Evolutionary conservation across 768 basidiomycete genomes (phyloP).

Genomic region (Amanita pseudoporphyria): DNA sequence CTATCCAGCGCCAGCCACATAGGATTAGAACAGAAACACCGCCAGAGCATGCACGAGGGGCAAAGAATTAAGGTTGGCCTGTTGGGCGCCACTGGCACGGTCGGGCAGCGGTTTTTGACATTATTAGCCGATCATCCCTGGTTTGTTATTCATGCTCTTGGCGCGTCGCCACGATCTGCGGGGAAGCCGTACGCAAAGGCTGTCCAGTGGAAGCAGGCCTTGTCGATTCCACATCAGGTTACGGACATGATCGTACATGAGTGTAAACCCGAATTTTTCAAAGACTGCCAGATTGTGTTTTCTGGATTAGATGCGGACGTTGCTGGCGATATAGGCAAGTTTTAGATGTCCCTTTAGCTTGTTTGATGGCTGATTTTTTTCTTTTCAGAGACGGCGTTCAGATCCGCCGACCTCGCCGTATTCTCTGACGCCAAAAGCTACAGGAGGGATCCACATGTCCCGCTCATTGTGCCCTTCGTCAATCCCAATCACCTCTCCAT

Average conservation of each 20-base stretch:
- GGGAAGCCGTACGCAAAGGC: slow-evolving; percentile 71
- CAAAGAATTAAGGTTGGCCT: slow-evolving; percentile 49
- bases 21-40: slow-evolving; percentile 20
- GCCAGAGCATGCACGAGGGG: slow-evolving; percentile 25
- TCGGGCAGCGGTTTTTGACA: slow-evolving; percentile 91
- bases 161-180: slow-evolving; percentile 82
- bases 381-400: slow-evolving; percentile 69
- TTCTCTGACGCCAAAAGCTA: slow-evolving; percentile 99
- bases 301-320: slow-evolving; percentile 94
- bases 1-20: slow-evolving; percentile 16
- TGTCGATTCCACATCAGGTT: slow-evolving; percentile 60
- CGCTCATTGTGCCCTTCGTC: slow-evolving; percentile 93
- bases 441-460: slow-evolving; percentile 84
- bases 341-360: neutral
- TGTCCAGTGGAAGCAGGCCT: slow-evolving; percentile 81
- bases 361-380: neutral
- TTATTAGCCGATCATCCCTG: slow-evolving; percentile 85
- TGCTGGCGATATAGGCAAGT: slow-evolving; percentile 87
- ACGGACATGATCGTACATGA: slow-evolving; percentile 57
- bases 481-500: slow-evolving; percentile 83
- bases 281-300: slow-evolving; percentile 80
- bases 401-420: slow-evolving; percentile 79
- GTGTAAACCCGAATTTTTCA: slow-evolving; percentile 71
- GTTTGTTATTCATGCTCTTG: slow-evolving; percentile 80
- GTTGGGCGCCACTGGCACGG: slow-evolving; percentile 87